These are phyloP conservation scores for Gossypium trilobum DNA, from an alignment of 441 rosid genomes.

Conservation along the genomic window DNA sequence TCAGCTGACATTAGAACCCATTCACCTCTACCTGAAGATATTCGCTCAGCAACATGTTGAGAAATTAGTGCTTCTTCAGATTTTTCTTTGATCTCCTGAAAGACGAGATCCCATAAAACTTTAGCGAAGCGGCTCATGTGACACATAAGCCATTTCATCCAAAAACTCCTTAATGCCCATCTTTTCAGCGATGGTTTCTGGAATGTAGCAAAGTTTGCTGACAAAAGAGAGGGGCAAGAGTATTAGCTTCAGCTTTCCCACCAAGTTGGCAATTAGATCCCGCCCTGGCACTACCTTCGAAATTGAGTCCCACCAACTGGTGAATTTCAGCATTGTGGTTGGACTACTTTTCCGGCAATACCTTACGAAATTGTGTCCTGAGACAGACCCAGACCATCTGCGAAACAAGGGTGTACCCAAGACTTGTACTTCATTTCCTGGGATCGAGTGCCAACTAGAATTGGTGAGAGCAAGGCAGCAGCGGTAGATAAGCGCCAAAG, in stretches of 20 bases:
- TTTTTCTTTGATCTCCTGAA: slow-evolving; percentile 19
- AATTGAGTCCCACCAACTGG: background rate
- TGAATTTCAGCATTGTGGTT: slow-evolving; percentile 14
- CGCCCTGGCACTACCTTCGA: too few relatives aligned
- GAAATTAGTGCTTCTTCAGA: background rate
- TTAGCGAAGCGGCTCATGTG: slow-evolving; percentile 17
- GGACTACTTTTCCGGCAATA: slow-evolving; percentile 20
- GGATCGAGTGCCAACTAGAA: background rate
- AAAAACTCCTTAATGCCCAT: slow-evolving; percentile 1
- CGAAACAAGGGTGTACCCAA: background rate
- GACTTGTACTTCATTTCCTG: background rate
- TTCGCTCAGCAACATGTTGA: too few relatives aligned
- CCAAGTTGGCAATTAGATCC: too few relatives aligned
- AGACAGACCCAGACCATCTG: slow-evolving; percentile 38
- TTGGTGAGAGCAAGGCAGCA: slow-evolving; percentile 15
- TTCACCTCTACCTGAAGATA: background rate
- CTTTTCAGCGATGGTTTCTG: too few relatives aligned
- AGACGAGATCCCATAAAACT: slow-evolving; percentile 28
- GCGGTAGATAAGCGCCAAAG: background rate
- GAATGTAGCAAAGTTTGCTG: too few relatives aligned
- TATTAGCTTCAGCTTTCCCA: too few relatives aligned
- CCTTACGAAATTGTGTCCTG: slow-evolving; percentile 29
- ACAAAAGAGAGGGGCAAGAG: too few relatives aligned
- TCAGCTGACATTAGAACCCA: background rate
- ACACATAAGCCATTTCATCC: slow-evolving; percentile 15